Base-by-base conservation (phyloP, 164 flowering plant species). In the Berberis thunbergii region DNA sequence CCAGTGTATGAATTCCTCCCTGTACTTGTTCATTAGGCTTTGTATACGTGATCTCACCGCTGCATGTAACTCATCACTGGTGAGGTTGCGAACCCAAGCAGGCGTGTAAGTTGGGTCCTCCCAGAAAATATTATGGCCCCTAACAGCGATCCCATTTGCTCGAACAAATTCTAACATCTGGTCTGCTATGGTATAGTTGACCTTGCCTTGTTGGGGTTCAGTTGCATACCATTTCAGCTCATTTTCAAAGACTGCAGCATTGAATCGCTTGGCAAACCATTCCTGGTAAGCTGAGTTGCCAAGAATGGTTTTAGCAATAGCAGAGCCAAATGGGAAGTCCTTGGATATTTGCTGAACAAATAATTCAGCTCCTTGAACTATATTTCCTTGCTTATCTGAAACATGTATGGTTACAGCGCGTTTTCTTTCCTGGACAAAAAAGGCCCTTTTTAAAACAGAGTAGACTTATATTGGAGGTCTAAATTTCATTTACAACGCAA, bases 51-150 rank as follows among this genome's bases (percentile, higher is more conserved):
- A 67, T 9, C 66, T 65, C 0, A 94, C 96, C 0, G 93, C 97
- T 4, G 67, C 57, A 49, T 69, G 56, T 2, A 94, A 85, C 3
- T 71, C 76, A 0, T 67, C 6, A 4, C 78, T 76, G 1, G 87
- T 75, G 4, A 94, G 87, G 68, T 87, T 86, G 0, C 67, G 84
- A 44, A 91, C 93, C 99, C 99, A 91, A 7, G 75, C 38, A 1
- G 99, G 99, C 0, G 75, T 87, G 76, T 81, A 84, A 3, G 63
- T 62, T 1, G 96, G 97, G 69, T 86, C 86, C 70, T 94, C 99
- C 99, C 99, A 94, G 74, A 91, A 94, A 38, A 94, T 94, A 70
- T 91, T 91, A 76, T 94, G 97, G 38, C 97, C 99, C 69, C 99
- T 79, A 1, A 77, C 80, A 0, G 68, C 59, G 7, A 91, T 77